Evolutionary conservation across 805 yeast genomes (phyloP), one percentile per base, ranked within the genome.

Genomic region (Wickerhamiella nectarea): DNA sequence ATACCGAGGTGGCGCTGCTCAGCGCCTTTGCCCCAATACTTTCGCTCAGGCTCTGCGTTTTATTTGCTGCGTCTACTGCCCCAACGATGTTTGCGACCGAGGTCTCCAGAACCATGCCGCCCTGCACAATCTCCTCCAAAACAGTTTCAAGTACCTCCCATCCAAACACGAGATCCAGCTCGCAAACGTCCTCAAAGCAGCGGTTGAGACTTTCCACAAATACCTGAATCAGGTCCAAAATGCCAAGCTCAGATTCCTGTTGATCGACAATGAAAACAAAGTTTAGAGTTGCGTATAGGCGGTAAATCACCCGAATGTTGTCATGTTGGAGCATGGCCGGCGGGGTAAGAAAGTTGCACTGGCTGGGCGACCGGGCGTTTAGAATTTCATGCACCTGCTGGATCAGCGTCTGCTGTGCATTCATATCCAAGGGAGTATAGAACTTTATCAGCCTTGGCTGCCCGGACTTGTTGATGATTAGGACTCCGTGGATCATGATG

Each of bases 101-200:
- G 1, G 97, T 87, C 58, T 91, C 98, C 29, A 91, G 82, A 7
- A 91, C 98, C 93, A 91, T 80, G 0, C 98, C 98, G 20, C 97
- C 98, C 59, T 91, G 97, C 1, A 91, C 79, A 26, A 91, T 80
- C 55, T 91, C 97, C 54, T 56, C 63, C 39, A 87, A 61, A 1
- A 89, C 95, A 1, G 94, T 80, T 58, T 89, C 93, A 25, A 89
- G 66, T 4, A 86, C 93, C 62, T 91, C 96, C 97, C 98, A 91
- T 14, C 96, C 96, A 64, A 87, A 89, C n/a, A 91, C 95, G 49
- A 91, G 69, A 63, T 91, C 98, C 52, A 91, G 69, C 58, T 91
- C 98, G 60, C 95, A 87, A 6, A 91, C 98, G 56, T 86, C 87
- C 48, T 78, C 78, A 63, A 91, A 91, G 61, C 98, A 91, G 46